Conservation (phyloP, 78 protist genomes). For the Monocercomonoides exilis region DNA sequence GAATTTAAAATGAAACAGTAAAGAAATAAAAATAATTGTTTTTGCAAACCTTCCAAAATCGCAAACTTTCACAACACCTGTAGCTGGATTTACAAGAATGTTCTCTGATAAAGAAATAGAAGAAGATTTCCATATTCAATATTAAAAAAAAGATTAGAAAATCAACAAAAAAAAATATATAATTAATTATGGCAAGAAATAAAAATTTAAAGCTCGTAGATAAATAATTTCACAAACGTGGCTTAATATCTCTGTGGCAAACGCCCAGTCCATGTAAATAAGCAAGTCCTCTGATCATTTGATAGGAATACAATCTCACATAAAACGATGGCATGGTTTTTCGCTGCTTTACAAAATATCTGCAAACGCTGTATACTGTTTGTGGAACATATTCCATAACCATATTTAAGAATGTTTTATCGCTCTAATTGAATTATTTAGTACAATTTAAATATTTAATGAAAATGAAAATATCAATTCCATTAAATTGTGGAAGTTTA, state of each 20-base stretch:
- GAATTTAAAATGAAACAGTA: no score
- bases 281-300: slow-evolving; percentile 76
- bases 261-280: slow-evolving; percentile 60
- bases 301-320: slow-evolving; percentile 82
- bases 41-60: not conserved
- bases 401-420: slow-evolving; percentile 89
- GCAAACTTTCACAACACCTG: not conserved
- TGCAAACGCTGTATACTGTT: slow-evolving; percentile 71
- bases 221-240: no score
- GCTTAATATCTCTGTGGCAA: slow-evolving; percentile 90
- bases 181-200: no score
- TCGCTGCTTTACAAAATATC: slow-evolving; percentile 62
- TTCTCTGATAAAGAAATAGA: no score
- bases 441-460: not conserved
- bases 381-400: slow-evolving; percentile 96
- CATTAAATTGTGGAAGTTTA: not conserved
- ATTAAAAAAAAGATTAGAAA: no score
- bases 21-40: no score
- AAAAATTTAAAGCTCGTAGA: no score
- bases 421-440: slow-evolving; percentile 8
- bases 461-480: not conserved
- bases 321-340: slow-evolving; percentile 66
- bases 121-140: no score
- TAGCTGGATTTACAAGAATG: not conserved
- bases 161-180: no score